Evolutionary conservation across 192 early-diverging fungal genomes (phyloP).

Genomic region (Anaeromyces robustus): DNA sequence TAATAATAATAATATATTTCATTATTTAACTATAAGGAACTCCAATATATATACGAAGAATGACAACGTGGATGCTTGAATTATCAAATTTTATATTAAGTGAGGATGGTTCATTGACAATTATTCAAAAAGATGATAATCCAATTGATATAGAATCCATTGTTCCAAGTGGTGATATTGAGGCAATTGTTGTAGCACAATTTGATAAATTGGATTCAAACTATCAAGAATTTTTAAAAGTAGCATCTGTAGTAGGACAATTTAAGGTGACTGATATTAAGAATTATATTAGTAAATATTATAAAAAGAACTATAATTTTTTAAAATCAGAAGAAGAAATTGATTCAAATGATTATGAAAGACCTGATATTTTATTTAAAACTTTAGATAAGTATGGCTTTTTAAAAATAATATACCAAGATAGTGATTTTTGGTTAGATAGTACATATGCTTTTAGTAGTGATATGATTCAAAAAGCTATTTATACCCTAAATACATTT

Average conservation of each 20-base stretch:
- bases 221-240: conserved; percentile 32
- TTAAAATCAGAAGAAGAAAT: not conserved
- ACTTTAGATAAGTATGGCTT: conserved; percentile 28
- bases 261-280: conserved; percentile 29
- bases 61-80: not conserved
- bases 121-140: not conserved
- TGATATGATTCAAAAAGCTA: conserved; percentile 27
- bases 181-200: conserved; percentile 31
- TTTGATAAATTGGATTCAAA: conserved; percentile 30
- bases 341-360: not conserved
- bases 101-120: not conserved
- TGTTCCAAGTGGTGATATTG: conserved; percentile 19
- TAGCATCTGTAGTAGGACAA: conserved; percentile 29
- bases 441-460: conserved; percentile 19
- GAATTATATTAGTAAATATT: conserved; percentile 1
- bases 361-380: not conserved
- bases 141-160: not conserved
- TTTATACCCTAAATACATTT: conserved; percentile 27
- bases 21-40: not conserved
- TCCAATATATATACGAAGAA: not conserved
- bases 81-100: not conserved
- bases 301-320: not conserved
- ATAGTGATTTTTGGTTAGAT: not conserved
- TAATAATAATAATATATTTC: no score
- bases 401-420: conserved; percentile 11